Base-by-base conservation (phyloP, 805 yeast genomes). In the Candida endomychidarum region DNA sequence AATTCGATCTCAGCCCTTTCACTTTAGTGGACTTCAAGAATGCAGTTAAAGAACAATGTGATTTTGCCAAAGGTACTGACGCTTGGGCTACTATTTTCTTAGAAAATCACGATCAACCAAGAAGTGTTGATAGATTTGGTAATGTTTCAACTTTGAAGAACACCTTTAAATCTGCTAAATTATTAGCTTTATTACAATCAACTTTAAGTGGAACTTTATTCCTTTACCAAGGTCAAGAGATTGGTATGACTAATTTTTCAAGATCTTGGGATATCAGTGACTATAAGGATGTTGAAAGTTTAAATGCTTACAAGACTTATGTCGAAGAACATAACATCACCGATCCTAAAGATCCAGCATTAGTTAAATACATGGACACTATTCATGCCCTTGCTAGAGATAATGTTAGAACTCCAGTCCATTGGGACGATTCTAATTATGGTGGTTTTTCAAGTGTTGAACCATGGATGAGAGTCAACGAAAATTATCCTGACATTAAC, bases 171-270 rank as follows among this genome's bases (percentile, higher is more conserved):
- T 65, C 77, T 20, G 77, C 78, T 20, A 78, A 78, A 57, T 56
- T 76, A 52, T 52, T 78, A 45, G 65, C 78, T 12, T 45, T 71
- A 34, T 54, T 78, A 52, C 68, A 71, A 45, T 40, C 65, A 9
- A 51, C 78, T 10, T 63, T 76, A 47, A 70, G 77, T 20, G 82
- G 83, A 35, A 76, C 83, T 10, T 56, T 75, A 39, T 78, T 65
- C 57, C 58, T 78, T 27, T 78, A 77, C 57, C 82, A 78, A 57
- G 83, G 83, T 37, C 83, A 78, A 54, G 83, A 78, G 50, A 60
- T 78, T 45, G 83, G 79, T 23, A 73, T 72, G 74, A 67, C 68
- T 38, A 78, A 78, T 52, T 56, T 75, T 21, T 66, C 75, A 16
- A 51, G 58, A 38, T 51, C 53, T 28, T 76, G 80, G 79, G 61